phyloP scores from a whole-genome alignment of 2,329 filamentous ascomycete genomes.

The Cryphonectria nitschkei region DNA sequence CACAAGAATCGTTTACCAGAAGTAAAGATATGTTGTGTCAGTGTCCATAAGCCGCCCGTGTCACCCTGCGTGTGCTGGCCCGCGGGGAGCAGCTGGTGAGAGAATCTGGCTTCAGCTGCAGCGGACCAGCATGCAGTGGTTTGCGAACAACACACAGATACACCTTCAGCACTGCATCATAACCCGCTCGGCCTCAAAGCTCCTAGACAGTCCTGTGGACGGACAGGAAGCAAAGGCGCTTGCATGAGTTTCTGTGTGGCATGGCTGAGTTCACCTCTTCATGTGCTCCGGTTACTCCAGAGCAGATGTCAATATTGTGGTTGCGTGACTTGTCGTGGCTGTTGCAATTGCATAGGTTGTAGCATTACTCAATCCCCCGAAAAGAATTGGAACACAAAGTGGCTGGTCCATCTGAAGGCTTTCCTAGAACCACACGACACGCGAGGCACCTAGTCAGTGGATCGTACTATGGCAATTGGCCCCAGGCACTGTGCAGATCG shows the following conservation, averaged over 20 bases:
- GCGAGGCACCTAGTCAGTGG: neutral
- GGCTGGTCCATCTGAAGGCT: slow-evolving; percentile 46
- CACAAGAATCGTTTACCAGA: neutral
- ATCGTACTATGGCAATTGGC: neutral
- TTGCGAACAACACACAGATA: neutral
- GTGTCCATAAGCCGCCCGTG: neutral
- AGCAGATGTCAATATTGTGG: too few relatives aligned
- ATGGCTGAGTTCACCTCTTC: neutral
- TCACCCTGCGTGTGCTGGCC: neutral
- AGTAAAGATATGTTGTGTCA: neutral
- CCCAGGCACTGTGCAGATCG: neutral
- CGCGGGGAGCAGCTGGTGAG: neutral
- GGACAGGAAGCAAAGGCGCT: neutral
- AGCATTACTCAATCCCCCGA: neutral
- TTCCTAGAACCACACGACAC: neutral
- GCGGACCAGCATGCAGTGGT: neutral
- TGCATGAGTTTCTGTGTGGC: neutral
- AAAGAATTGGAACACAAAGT: neutral
- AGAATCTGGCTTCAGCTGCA: neutral
- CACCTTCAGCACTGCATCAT: neutral
- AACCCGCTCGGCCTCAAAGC: neutral
- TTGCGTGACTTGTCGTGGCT: too few relatives aligned
- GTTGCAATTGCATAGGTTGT: neutral
- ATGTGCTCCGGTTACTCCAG: neutral
- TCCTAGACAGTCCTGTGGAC: neutral